A percentile compares a stretch with the other conserved stretches of the same genome.
Evolutionary conservation across 768 basidiomycete genomes (phyloP).

Genomic region (Lactarius quietus): DNA sequence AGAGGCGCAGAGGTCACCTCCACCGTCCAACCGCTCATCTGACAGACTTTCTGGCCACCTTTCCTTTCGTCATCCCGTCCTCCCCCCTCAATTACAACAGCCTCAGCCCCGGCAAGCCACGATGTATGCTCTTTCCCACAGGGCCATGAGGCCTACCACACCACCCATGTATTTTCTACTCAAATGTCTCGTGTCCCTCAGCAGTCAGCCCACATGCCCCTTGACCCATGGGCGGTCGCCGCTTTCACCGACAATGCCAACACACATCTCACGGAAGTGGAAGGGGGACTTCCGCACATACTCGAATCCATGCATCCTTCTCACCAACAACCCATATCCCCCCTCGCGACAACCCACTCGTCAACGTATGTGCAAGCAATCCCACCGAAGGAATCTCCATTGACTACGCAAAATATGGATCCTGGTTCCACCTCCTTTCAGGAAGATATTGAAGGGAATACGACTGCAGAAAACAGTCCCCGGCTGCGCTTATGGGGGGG

Average conservation of each 20-base stretch:
- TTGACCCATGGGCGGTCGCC: background rate
- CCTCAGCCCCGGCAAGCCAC: conserved; percentile 11
- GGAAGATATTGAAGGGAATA: background rate
- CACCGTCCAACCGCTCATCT: background rate
- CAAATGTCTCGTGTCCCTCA: background rate
- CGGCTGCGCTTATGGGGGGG: conserved; percentile 18
- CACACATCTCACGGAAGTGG: background rate
- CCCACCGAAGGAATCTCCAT: background rate
- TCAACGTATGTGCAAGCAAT: background rate
- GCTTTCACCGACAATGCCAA: background rate
- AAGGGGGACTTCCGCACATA: background rate
- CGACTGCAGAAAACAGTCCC: background rate
- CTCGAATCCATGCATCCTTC: background rate
- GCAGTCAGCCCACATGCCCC: background rate
- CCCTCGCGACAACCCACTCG: background rate
- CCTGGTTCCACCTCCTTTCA: background rate
- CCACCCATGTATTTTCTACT: background rate
- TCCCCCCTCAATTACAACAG: conserved; percentile 6
- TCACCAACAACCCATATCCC: background rate
- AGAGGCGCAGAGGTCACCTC: conserved; percentile 4
- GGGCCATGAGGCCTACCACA: background rate
- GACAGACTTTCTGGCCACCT: background rate
- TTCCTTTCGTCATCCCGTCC: background rate
- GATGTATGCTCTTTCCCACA: conserved; percentile 9
- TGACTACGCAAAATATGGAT: background rate